Conservation (phyloP, 2,329 filamentous ascomycete species). For the Penicillium glabrum region DNA sequence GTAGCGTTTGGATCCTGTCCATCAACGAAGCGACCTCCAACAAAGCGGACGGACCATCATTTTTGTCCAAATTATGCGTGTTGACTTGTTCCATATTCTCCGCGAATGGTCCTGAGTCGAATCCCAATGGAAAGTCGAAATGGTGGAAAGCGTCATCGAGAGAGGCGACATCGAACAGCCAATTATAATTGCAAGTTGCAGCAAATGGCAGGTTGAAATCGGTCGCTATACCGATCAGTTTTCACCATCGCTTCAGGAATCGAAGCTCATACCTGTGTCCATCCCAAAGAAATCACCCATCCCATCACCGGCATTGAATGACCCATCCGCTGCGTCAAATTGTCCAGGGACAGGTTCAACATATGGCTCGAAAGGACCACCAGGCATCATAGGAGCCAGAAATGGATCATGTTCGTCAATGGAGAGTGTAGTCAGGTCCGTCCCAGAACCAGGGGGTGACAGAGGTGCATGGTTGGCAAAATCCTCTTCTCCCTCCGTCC, state of each 20-base stretch:
- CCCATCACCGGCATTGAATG: conserved; percentile 23
- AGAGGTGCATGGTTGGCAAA: conserved; percentile 22
- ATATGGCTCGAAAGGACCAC: conserved; percentile 32
- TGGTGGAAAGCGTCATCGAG: conserved; percentile 38
- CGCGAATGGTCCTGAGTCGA: conserved; percentile 24
- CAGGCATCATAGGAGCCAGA: conserved; percentile 32
- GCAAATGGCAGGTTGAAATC: conserved; percentile 67
- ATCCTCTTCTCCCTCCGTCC: conserved; percentile 11
- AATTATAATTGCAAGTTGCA: conserved; percentile 62
- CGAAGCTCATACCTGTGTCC: conserved; percentile 49
- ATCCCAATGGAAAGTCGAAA: conserved; percentile 24
- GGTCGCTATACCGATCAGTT: conserved; percentile 41
- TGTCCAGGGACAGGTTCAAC: conserved; percentile 34
- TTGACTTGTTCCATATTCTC: conserved; percentile 12
- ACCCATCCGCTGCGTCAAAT: conserved; percentile 36
- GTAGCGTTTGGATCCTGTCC: conserved; percentile 8
- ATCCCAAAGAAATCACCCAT: conserved; percentile 57
- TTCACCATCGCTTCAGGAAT: neutral
- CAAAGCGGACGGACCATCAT: conserved; percentile 24
- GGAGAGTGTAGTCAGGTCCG: conserved; percentile 22
- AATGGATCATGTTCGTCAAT: conserved; percentile 29
- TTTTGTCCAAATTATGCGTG: conserved; percentile 4
- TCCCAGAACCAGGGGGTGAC: conserved; percentile 28
- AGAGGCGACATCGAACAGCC: conserved; percentile 54
- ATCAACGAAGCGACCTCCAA: conserved; percentile 26